Evolutionary conservation across 2,329 filamentous ascomycete genomes (phyloP), one percentile per base, ranked within the genome.

Genomic region (Neofusicoccum sp.): DNA sequence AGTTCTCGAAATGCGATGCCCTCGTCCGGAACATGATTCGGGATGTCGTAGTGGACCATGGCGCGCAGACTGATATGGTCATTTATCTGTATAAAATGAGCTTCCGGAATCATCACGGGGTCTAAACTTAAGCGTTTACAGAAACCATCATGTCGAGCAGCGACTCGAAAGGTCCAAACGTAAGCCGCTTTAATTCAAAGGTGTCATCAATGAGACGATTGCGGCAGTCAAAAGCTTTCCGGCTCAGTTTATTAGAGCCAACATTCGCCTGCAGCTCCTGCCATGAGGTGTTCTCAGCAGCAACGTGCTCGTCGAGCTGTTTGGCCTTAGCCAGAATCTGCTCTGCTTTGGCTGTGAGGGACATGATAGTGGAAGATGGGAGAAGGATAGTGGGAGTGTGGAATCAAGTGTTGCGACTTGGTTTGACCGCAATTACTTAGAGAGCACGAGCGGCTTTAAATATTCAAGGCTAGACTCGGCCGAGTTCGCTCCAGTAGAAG

Each of bases 171-270:
- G 61, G 58, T n/a, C 58, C 61, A 14, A 54, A 28, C 4, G 53
- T 61, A 5, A 61, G 47, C 3, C 38, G 16, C 12, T 34, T 20
- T 6, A 64, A 33, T 14, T 64, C 61, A n/a, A 59, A 47, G 8
- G 53, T 43, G 7, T 36, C 44, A 12, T 54, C 47, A 20, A 61
- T 36, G 9, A 63, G 53, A 28, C 14, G 1, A 16, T 20, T 12
- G 9, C 60, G 51, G 11, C 24, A 24, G 6, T 24, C 14, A 6
- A 34, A 20, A 5, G 38, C 41, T 69, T 64, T 65, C 81, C 79
- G 54, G 8, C 43, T 11, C 28, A 53, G 41, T 6, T 63, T 48
- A 38, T 30, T 7, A 47, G 40, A 54, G 28, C 53, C 30, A 11
- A 58, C 30, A 11, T 59, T 61, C 30, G 31, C 45, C 24, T 33